Evolutionary conservation across 257 asterid species (phyloP), one percentile per base, ranked within the genome.

Genomic region (Gentiana dahurica): DNA sequence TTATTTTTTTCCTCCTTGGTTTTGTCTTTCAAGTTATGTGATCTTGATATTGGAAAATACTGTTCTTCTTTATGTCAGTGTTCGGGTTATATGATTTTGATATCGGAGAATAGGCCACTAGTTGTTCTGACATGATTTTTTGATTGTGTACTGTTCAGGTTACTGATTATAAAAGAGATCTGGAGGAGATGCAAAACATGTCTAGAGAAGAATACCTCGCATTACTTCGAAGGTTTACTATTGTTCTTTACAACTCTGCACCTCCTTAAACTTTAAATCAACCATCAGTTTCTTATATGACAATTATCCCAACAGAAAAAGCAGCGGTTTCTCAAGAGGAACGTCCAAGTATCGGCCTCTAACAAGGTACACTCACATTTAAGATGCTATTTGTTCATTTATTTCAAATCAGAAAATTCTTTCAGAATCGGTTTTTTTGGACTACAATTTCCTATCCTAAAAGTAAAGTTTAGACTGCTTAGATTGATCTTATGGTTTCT

Each of bases 261-360:
- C 24, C 24, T 54, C 48, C 58, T 51, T 35, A 36, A 6, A 32
- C 53, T 32, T 53, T 47, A 38, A 55, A 11, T 47, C 33, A 44
- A 54, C 53, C 38, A 33, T 67, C 49, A 49, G 49, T 43, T 68
- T 67, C 74, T 72, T 41, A 65, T 57, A 54, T 59, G 59, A 41
- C 46, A 41, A 53, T 64, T 67, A 34, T 51, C 61, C 67, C 55
- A 71, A 80, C 98, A 91, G 98, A 81, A 91, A 91, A 77, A 91
- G 98, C 64, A 89, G 98, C 71, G 98, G 98, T 54, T 91, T 87
- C 79, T 79, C 98, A 5, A 77, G 95, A 82, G 98, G 98, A 35
- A 72, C 78, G 48, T 85, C 98, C 71, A 91, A 87, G 72, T 87
- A 81, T 73, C 94, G 97, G 43, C 90, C 98, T 34, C 92, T 85